Base-by-base conservation (phyloP, 805 yeast species). In the Kodamaea kaohsiungensis region DNA sequence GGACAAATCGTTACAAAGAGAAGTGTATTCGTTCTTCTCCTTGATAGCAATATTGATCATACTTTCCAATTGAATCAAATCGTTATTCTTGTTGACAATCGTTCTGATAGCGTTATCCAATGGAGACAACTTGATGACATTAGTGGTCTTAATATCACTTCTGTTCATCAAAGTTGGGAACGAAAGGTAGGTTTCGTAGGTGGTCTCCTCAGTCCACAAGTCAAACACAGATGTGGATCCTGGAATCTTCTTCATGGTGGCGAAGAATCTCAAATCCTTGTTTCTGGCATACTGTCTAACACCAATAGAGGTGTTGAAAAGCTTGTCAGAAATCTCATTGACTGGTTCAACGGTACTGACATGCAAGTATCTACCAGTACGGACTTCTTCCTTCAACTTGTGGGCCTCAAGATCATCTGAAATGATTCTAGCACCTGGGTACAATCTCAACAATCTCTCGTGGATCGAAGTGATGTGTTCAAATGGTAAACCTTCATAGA, bases 91-190 rank as follows among this genome's bases (percentile, higher is more conserved):
- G 53, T 79, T 74, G 46, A 81, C 73, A 54, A 91, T 71, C 2
- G 89, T 77, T 59, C 88, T 78, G 53, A 87, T 75, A 0, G 97
- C 97, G 70, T 88, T 91, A 61, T 89, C 88, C 55, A 90, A 75
- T 12, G 97, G 97, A n/a, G 96, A 88, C 47, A 89, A 70, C 61
- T 81, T 86, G 19, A 79, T 77, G 5, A 77, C 75, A 7, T 66
- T 69, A 8, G 80, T 73, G 2, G 64, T 55, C 56, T 79, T 80
- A 59, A 91, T 82, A 64, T 88, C 95, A 60, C 91, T 83, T 69
- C 96, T 79, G 65, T 90, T 88, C 88, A 90, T 88, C 68, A 91
- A 79, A 0, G 96, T 87, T 22, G 97, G 97, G 85, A 91, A 91
- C 7, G 90, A 80, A 52, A 87, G 79, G 48, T 67, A 74, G 0